Conservation (phyloP, 257 asterid species). For the Solanum arcanum region DNA sequence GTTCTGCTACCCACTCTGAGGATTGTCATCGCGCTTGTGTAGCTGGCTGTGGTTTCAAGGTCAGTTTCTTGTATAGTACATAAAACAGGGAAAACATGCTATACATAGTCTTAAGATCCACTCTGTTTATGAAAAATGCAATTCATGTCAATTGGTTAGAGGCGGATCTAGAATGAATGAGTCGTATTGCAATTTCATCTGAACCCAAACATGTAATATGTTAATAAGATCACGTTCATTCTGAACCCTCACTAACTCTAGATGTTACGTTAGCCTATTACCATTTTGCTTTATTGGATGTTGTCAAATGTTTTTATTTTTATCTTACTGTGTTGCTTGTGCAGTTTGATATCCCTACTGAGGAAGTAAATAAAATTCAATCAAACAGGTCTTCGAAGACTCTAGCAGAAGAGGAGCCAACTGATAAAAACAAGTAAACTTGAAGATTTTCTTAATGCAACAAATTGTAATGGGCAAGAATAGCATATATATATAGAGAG, state of each 20-base stretch:
- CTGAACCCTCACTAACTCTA: background rate
- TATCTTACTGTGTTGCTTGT: background rate
- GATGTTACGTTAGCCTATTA: background rate
- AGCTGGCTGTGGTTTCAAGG: conserved; percentile 80
- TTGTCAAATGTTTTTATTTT: background rate
- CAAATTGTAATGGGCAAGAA: background rate
- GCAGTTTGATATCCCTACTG: conserved; percentile 60
- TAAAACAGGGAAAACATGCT: background rate
- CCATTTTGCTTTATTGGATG: background rate
- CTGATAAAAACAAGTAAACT: conserved; percentile 4
- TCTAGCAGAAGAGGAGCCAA: conserved; percentile 28
- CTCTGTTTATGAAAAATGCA: background rate
- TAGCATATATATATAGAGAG: background rate
- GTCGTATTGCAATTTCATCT: background rate
- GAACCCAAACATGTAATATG: background rate
- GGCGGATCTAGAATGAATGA: background rate
- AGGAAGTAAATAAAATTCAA: conserved; percentile 36
- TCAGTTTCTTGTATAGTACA: background rate
- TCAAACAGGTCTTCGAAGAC: conserved; percentile 38
- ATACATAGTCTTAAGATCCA: background rate
- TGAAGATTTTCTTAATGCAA: background rate
- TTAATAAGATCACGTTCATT: background rate
- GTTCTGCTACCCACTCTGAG: conserved; percentile 73
- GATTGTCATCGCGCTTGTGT: conserved; percentile 71
- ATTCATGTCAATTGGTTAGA: background rate